Conservation (phyloP, 169 alveolate genomes). For the Cryptosporidium sp. region DNA sequence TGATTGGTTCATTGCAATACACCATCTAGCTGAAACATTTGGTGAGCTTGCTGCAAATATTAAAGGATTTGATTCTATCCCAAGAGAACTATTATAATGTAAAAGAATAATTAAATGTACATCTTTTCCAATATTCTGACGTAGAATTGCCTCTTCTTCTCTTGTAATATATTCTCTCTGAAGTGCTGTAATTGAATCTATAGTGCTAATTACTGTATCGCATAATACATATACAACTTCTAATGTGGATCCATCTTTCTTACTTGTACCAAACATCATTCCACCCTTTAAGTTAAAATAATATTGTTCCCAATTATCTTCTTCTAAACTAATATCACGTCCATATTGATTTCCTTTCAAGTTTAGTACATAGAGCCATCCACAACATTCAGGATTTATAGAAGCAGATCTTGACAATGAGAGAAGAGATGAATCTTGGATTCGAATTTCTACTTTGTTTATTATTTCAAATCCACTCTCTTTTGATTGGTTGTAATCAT, state of each 20-base stretch:
- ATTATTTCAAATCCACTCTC: constrained; percentile 34
- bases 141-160: constrained; percentile 56
- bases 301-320: constrained; percentile 74
- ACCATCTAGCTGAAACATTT: constrained; percentile 75
- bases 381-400: constrained; percentile 71
- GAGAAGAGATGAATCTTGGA: constrained; percentile 73
- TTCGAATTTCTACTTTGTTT: constrained; percentile 56
- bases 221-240: constrained; percentile 71
- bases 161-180: constrained; percentile 71
- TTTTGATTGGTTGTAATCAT: constrained; percentile 29
- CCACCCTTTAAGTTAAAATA: constrained; percentile 64
- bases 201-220: constrained; percentile 60
- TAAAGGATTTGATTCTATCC: constrained; percentile 71
- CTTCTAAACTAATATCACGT: not conserved
- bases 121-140: constrained; percentile 68
- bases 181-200: constrained; percentile 66
- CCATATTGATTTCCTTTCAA: constrained; percentile 31
- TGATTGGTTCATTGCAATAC: constrained; percentile 69
- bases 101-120: constrained; percentile 48
- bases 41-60: constrained; percentile 75
- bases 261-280: constrained; percentile 74
- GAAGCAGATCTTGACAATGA: constrained; percentile 68
- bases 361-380: constrained; percentile 66
- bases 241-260: constrained; percentile 69
- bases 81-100: constrained; percentile 41